Base-by-base conservation (phyloP, 2,329 filamentous ascomycete genomes). In the Rosellinia necatrix region DNA sequence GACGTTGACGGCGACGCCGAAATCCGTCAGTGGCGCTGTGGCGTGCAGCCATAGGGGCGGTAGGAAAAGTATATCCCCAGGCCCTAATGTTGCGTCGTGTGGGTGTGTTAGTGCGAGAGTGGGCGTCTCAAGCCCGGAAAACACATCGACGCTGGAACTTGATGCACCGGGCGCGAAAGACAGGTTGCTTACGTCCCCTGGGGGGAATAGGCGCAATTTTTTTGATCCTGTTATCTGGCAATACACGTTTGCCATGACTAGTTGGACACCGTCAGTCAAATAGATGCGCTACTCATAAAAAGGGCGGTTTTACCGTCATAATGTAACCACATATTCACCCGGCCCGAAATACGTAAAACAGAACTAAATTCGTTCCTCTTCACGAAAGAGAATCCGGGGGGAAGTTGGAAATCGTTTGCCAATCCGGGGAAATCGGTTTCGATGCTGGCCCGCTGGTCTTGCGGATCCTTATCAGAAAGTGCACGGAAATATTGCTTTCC, bases 11-110 rank as follows among this genome's bases (percentile, higher is more conserved):
- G 90, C 90, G 6, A 96, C 78, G 64, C 90, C 92, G 57, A 84
- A 71, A 40, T 76, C 70, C 6, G 81, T 74, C 1, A 72, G 77
- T 1, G 88, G 86, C 0, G 81, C 79, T 1, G 86, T 87, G 0
- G 91, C 88, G 71, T 96, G 92, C 10, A 90, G 79, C 92, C 92
- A 96, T 64, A 94, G 80, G 0, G 90, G 84, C 0, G 92, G 92
- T 25, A 96, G 80, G 70, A 90, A 93, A 7, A 96, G 75, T 2
- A 92, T 80, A 54, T 96, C 91, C 1, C 91, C 91, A 0, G 88
- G 84, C 1, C 77, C 70, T 4, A 96, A 75, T 0, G 80, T 66
- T 1, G 85, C 87, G 71, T 91, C 84, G 58, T 88, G 78, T 1
- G 90, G 89, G 53, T 84, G 84, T 0, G 86, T 85, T 8, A 63